Base-by-base conservation (phyloP, 371 early-diverging fungal species). In the Nosema muscidifuracis region DNA sequence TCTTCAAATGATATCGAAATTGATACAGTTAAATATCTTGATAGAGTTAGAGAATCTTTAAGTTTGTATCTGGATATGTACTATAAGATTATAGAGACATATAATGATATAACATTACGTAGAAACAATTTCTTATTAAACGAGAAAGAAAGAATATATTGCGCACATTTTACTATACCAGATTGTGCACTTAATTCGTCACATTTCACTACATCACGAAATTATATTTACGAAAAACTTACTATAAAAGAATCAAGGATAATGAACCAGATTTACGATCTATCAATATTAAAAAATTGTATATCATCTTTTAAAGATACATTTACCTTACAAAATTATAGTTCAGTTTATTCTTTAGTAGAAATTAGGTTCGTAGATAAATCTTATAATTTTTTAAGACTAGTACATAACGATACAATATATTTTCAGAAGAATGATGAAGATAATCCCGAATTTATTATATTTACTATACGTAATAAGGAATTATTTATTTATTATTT, bases 381-480 rank as follows among this genome's bases (percentile, higher is more conserved):
- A 22, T 50, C 50, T 15, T 74, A 67, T 44, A 75, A 77, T 38
- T 78, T 79, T 73, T 63, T 81, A 36, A 30, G 78, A 28, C 72
- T 81, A 18, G 51, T 70, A 31, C 31, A 60, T 42, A 67, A 76
- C 22, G 69, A 76, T 34, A 15, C 42, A 0, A 28, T 81, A 18
- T 53, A 77, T 24, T 81, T 73, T 60, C 81, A 81, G 40, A 26
- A 62, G 16, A 77, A 77, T 40, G 76, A 77, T 53, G 65, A 72
- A 33, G 24, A 62, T 20, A 70, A 50, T 20, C 81, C 81, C 0
- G 79, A 81, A 62, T 81, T 81, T 65, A 61, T 81, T 42, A 67
- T 67, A 13, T 65, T 81, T 34, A 69, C 36, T 40, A 73, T 77
- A 51, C n/a, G n/a, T 0, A n/a, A 40, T 2, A 34, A 64, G 2